Evolutionary conservation across 306 rosid species (phyloP).

Genomic region (Cucumis melo): DNA sequence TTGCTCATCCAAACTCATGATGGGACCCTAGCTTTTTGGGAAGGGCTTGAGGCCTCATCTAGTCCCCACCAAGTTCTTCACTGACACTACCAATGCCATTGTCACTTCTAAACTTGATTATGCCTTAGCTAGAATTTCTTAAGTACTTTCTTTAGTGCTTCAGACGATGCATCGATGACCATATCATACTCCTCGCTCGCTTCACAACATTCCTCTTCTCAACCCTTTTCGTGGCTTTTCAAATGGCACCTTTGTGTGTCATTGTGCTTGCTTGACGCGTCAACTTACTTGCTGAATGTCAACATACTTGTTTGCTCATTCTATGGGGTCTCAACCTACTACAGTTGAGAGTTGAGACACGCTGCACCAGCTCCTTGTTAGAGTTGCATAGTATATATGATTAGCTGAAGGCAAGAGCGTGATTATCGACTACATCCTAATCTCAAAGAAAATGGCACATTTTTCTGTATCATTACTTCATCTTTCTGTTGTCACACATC

Average conservation of each 20-base stretch:
- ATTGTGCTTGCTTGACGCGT: background rate
- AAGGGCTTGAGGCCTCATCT: background rate
- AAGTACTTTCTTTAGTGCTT: background rate
- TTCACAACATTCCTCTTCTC: background rate
- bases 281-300: too few relatives aligned
- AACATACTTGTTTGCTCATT: too few relatives aligned
- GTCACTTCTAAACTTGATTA: too few relatives aligned
- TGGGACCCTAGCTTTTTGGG: background rate
- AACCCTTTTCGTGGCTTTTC: background rate
- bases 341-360: too few relatives aligned
- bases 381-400: background rate
- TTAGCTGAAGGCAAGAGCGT: background rate
- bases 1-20: background rate
- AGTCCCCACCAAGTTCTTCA: background rate
- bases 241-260: background rate
- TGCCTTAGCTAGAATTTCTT: background rate
- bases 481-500: background rate
- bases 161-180: background rate
- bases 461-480: background rate
- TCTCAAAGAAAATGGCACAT: background rate
- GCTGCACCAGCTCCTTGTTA: background rate
- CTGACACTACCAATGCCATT: background rate
- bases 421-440: background rate
- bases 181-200: background rate
- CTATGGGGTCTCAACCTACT: too few relatives aligned